Evolutionary conservation across 2,329 filamentous ascomycete species (phyloP).

Genomic region (Ophiostoma angusticollis): DNA sequence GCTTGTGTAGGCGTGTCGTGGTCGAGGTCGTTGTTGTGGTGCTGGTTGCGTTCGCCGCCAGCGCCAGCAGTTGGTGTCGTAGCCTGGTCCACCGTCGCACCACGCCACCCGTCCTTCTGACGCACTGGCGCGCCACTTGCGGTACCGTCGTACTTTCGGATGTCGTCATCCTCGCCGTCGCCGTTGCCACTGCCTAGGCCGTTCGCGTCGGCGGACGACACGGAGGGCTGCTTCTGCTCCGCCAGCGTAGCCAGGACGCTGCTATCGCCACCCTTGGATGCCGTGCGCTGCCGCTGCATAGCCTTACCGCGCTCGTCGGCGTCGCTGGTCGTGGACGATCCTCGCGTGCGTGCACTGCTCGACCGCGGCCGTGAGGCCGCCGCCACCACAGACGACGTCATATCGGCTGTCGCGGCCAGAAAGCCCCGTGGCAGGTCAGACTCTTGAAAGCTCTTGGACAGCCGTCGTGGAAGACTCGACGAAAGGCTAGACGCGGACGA

Average conservation of each 20-base stretch:
- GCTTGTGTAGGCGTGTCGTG: too few species aligned
- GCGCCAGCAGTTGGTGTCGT: too few species aligned
- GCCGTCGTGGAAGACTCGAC: conserved; percentile 8
- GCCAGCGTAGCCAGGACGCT: conserved; percentile 5
- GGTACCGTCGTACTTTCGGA: conserved; percentile 1
- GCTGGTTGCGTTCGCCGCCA: too few species aligned
- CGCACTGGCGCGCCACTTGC: neutral
- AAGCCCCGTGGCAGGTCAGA: conserved; percentile 35
- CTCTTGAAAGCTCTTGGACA: conserved; percentile 26
- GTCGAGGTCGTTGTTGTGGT: too few species aligned
- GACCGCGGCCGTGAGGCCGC: conserved; percentile 10
- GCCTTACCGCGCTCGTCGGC: conserved; percentile 1
- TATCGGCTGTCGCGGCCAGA: conserved; percentile 32
- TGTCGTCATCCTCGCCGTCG: neutral
- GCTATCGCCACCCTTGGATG: neutral
- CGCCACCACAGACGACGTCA: conserved; percentile 28
- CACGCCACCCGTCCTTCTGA: neutral
- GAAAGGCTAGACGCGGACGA: conserved; percentile 9
- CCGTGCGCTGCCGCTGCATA: neutral
- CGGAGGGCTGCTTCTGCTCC: conserved; percentile 6
- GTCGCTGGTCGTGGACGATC: conserved; percentile 7
- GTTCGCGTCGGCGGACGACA: neutral
- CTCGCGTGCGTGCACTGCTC: conserved; percentile 6
- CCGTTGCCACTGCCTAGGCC: neutral
- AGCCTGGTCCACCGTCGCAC: too few species aligned